phyloP scores from a whole-genome alignment of 2,329 filamentous ascomycete species.

The Diaporthe sp. region DNA sequence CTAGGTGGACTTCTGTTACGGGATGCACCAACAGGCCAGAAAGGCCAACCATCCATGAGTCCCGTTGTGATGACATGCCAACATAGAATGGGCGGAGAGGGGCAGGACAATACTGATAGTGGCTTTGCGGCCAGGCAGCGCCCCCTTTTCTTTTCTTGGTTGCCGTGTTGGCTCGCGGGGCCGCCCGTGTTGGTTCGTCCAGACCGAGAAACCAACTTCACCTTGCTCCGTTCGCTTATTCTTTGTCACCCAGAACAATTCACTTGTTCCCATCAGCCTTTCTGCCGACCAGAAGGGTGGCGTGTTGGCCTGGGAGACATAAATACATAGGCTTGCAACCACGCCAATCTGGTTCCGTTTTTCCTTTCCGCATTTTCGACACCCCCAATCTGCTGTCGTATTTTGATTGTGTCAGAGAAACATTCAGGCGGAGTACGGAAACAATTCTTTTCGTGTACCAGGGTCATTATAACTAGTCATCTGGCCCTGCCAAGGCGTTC shows the following conservation, averaged over 20 bases:
- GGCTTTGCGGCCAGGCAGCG: not conserved
- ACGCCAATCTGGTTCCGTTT: not conserved
- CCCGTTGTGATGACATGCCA: not conserved
- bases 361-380: not conserved
- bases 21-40: not conserved
- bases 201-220: not conserved
- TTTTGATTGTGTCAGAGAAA: too few relatives aligned
- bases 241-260: not conserved
- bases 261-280: not conserved
- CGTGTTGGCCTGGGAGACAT: not conserved
- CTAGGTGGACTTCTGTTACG: not conserved
- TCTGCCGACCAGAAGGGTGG: not conserved
- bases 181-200: not conserved
- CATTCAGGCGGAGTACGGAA: not conserved
- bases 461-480: too few relatives aligned
- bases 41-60: not conserved
- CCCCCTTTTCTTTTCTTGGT: not conserved
- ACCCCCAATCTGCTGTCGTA: too few relatives aligned
- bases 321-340: not conserved
- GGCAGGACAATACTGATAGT: not conserved
- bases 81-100: not conserved
- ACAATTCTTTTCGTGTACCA: too few relatives aligned
- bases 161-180: not conserved
- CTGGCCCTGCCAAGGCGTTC: not conserved
- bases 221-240: not conserved